A percentile compares a stretch with the other conserved stretches of the same genome.
Evolutionary conservation across 2,329 filamentous ascomycete genomes (phyloP).

Genomic region (Calonectria fujianensis): DNA sequence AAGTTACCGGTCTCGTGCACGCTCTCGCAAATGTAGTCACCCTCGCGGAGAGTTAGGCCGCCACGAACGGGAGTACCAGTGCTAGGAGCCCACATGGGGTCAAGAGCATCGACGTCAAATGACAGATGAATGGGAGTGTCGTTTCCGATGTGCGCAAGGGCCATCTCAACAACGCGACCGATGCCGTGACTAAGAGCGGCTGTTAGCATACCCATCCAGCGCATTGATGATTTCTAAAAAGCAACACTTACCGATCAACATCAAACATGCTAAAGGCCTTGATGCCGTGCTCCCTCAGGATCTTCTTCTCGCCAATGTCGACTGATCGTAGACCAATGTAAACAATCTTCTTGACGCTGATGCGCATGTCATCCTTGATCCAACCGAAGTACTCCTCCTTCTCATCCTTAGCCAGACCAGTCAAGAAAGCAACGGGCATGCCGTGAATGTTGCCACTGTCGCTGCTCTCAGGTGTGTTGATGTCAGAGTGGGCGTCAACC

Average conservation of each 20-base stretch:
- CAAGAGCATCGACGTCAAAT: conserved; percentile 97
- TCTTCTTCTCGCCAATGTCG: conserved; percentile 94
- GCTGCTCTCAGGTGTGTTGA: conserved; percentile 95
- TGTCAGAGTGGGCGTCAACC: conserved; percentile 98
- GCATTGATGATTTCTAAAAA: background rate
- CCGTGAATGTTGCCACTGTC: conserved; percentile 96
- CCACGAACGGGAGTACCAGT: conserved; percentile 97
- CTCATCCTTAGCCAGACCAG: conserved; percentile 86
- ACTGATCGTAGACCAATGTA: conserved; percentile 98
- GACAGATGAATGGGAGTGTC: conserved; percentile 98
- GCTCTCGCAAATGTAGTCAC: conserved; percentile 95
- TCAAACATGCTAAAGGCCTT: conserved; percentile 99
- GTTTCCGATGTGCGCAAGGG: conserved; percentile 93
- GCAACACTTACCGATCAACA: conserved; percentile 82
- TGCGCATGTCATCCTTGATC: conserved; percentile 82
- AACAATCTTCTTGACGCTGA: conserved; percentile 89
- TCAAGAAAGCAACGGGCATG: conserved; percentile 96
- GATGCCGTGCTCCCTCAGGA: conserved; percentile 90
- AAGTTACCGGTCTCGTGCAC: conserved; percentile 87
- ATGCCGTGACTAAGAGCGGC: conserved; percentile 83
- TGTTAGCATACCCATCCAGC: conserved; percentile 33
- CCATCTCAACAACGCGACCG: conserved; percentile 97
- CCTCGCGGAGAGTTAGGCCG: conserved; percentile 93
- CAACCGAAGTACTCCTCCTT: conserved; percentile 91
- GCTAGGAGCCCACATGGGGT: conserved; percentile 96